Base-by-base conservation (phyloP, 257 asterid species). In the Leptodermis oblonga region DNA sequence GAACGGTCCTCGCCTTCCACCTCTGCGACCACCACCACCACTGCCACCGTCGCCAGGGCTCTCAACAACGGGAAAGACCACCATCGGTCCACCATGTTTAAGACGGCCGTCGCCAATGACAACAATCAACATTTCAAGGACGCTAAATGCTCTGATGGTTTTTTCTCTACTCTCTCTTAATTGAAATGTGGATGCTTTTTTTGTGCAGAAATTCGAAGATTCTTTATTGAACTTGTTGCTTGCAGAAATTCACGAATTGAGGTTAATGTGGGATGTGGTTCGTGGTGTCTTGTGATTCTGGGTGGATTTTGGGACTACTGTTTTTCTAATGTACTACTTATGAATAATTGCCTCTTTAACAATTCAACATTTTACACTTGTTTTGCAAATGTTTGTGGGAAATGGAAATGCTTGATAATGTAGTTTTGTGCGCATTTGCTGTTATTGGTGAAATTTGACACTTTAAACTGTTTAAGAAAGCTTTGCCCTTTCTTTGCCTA, bases 1-100 rank as follows among this genome's bases (percentile, higher is more conserved):
- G 85, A 80, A 49, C 74, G 85, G 30, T 80, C 87, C 56, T 74
- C 78, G 22, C 73, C 73, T 36, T 79, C 83, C 45, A 77, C 83
- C 7, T 79, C 83, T 15, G 78, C 78, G 43, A 71, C 73, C 25
- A 71, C 79, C 42, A 71, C 83, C 69, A 68, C 77, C n/a, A 60
- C 71, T 56, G 67, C 69, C 48, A 61, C 68, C 49, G 62, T 60
- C 66, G 62, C 30, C 37, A 48, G 74, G 63, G 79, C 62, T 65
- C 69, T 70, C 65, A 64, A 71, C 65, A 64, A 71, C 73, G 80
- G 74, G 45, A 81, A 81, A 60, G 76, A 77, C 64, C 65, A 71
- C 72, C 68, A 67, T 41, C 78, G 77, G 7, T 52, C 74, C 22
- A 43, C 78, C 12, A 37, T 75, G 75, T 63, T 67, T 60, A 77